These are phyloP conservation scores for Phytophthora citrophthora DNA, from an alignment of 352 stramenopile species.

Conservation along the genomic window DNA sequence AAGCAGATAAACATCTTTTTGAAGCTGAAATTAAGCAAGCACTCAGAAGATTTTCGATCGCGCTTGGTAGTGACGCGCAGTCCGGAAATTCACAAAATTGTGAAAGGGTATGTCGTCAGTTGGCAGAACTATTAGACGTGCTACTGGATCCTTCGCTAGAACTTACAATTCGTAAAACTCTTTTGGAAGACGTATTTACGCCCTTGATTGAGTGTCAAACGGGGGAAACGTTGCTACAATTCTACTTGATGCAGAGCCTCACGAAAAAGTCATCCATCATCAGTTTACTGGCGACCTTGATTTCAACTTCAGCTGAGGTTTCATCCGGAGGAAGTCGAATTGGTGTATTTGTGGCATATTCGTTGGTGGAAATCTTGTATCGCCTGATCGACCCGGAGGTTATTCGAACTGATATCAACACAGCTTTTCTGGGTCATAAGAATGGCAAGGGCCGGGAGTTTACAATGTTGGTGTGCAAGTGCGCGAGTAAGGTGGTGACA, in stretches of 20 bases:
- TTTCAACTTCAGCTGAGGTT: conserved; percentile 59
- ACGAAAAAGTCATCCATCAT: conserved; percentile 46
- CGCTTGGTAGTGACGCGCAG: conserved; percentile 5
- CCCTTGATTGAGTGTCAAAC: conserved; percentile 56
- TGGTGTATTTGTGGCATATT: conserved; percentile 61
- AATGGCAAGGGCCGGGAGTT: conserved; percentile 83
- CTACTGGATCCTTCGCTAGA: conserved; percentile 51
- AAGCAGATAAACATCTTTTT: conserved; percentile 66
- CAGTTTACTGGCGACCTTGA: conserved; percentile 56
- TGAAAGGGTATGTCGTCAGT: conserved; percentile 13
- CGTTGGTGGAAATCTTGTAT: conserved; percentile 72
- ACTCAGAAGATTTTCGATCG: conserved; percentile 46
- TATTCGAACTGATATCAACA: conserved; percentile 72
- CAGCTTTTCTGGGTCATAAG: conserved; percentile 67
- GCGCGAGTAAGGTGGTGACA: conserved; percentile 76
- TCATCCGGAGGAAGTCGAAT: conserved; percentile 42
- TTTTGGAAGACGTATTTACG: conserved; percentile 58
- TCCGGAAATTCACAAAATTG: conserved; percentile 3
- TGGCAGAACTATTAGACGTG: conserved; percentile 46
- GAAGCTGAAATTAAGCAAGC: conserved; percentile 52
- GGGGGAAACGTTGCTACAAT: conserved; percentile 37
- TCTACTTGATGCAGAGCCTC: conserved; percentile 51
- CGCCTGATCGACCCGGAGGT: conserved; percentile 65
- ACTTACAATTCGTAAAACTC: conserved; percentile 43
- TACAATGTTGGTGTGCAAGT: conserved; percentile 88